Conservation (phyloP, 2,329 filamentous ascomycete genomes). For the Alternaria longipes region DNA sequence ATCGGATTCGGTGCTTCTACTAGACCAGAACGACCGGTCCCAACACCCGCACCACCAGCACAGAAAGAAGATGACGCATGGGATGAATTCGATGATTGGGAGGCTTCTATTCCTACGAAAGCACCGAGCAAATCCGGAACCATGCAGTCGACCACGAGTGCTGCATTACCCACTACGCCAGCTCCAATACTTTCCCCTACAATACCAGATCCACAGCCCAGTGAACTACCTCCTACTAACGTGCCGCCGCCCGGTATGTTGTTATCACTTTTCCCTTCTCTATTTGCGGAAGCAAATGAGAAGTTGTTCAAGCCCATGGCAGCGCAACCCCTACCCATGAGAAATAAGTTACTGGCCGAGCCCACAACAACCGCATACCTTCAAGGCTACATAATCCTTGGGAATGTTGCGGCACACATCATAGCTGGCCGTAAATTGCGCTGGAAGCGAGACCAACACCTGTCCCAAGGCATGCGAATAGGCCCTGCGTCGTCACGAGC, state of each 20-base stretch:
- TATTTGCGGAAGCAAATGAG: conserved; percentile 72
- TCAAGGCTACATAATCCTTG: conserved; percentile 68
- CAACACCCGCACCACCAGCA: conserved; percentile 10
- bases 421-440: conserved; percentile 85
- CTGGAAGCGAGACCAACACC: conserved; percentile 88
- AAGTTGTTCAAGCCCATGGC: conserved; percentile 72
- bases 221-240: conserved; percentile 74
- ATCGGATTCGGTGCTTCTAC: conserved; percentile 27
- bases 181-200: conserved; percentile 35
- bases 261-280: conserved; percentile 75
- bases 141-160: conserved; percentile 1
- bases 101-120: conserved; percentile 42
- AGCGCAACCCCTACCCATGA: conserved; percentile 65
- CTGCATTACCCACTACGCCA: conserved; percentile 9
- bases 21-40: conserved; percentile 13
- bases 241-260: conserved; percentile 88
- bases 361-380: conserved; percentile 71
- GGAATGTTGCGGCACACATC: conserved; percentile 76
- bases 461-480: conserved; percentile 90
- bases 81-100: conserved; percentile 59
- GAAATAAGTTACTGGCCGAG: conserved; percentile 71
- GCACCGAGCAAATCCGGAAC: conserved; percentile 11
- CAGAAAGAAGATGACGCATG: conserved; percentile 49
- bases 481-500: conserved; percentile 73
- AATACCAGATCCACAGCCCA: conserved; percentile 33